Percentiles rank a stretch among this genome's conserved stretches.
Conservation (phyloP, 345 rosid genomes). For the Boechera divaricarpa region DNA sequence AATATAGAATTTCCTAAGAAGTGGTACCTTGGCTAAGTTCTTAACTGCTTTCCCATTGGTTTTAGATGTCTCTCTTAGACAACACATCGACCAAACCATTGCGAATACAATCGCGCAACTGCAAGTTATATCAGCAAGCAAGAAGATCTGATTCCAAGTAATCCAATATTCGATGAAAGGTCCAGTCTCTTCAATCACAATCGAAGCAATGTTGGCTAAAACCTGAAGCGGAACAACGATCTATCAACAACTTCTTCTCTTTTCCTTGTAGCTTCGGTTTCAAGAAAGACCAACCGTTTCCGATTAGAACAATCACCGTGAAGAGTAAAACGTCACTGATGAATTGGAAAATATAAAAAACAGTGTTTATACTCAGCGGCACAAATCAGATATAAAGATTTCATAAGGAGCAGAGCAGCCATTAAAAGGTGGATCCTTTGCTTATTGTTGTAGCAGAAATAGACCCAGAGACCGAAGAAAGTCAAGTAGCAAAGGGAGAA, state of each 20-base stretch:
- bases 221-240: conserved; percentile 64
- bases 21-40: conserved; percentile 67
- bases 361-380: conserved; percentile 69
- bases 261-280: conserved; percentile 44
- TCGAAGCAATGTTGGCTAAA: conserved; percentile 53
- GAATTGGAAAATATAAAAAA: conserved; percentile 72
- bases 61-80: conserved; percentile 70
- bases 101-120: conserved; percentile 79
- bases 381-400: conserved; percentile 68
- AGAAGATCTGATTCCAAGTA: conserved; percentile 75
- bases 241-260: conserved; percentile 77
- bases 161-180: conserved; percentile 68
- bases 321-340: conserved; percentile 71
- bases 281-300: conserved; percentile 86
- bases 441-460: conserved; percentile 47
- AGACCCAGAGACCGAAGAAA: conserved; percentile 61
- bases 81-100: conserved; percentile 74
- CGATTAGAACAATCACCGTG: conserved; percentile 80
- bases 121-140: conserved; percentile 68
- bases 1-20: conserved; percentile 74
- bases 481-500: conserved; percentile 55
- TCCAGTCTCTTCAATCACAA: conserved; percentile 82
- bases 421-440: conserved; percentile 69
- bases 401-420: conserved; percentile 65
- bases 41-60: conserved; percentile 51